These are phyloP conservation scores for Protomyces inundatus DNA, from an alignment of 1,139 yeast species.

Conservation along the genomic window DNA sequence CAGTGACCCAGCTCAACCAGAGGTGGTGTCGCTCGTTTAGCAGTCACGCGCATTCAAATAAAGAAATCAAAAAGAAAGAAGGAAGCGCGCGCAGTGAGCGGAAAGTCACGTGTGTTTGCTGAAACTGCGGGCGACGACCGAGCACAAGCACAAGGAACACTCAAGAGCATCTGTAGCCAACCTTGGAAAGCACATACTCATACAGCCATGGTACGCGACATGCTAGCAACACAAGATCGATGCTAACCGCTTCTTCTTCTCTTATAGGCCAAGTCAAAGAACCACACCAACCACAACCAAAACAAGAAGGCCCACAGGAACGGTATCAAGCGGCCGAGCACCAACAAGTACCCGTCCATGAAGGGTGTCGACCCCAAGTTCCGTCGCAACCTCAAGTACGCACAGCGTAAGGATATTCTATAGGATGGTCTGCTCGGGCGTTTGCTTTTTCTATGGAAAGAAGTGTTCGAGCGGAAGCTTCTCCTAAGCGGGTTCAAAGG, in stretches of 20 bases:
- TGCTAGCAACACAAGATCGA: not conserved
- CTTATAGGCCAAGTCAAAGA: conserved; percentile 95
- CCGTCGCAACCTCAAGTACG: conserved; percentile 86
- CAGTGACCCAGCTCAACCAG: no score
- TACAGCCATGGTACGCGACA: not conserved
- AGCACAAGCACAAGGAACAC: no score
- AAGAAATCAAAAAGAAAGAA: no score
- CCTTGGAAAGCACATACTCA: no score
- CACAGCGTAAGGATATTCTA: conserved; percentile 2
- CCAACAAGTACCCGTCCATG: conserved; percentile 95
- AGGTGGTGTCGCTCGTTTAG: no score
- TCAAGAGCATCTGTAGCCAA: no score
- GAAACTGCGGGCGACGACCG: no score
- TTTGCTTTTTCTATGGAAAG: not conserved
- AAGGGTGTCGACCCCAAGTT: conserved; percentile 99
- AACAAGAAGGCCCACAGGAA: conserved; percentile 96
- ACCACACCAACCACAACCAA: conserved; percentile 98
- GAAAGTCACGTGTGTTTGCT: no score
- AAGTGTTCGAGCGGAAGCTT: not conserved
- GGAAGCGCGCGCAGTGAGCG: no score
- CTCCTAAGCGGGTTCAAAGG: no score
- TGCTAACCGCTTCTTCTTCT: not conserved
- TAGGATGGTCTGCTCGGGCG: not conserved
- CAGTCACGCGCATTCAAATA: no score
- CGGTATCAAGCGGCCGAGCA: conserved; percentile 99